These are phyloP conservation scores for Pseudocercospora eumusae DNA, from an alignment of 2,329 filamentous ascomycete species.

Conservation along the genomic window DNA sequence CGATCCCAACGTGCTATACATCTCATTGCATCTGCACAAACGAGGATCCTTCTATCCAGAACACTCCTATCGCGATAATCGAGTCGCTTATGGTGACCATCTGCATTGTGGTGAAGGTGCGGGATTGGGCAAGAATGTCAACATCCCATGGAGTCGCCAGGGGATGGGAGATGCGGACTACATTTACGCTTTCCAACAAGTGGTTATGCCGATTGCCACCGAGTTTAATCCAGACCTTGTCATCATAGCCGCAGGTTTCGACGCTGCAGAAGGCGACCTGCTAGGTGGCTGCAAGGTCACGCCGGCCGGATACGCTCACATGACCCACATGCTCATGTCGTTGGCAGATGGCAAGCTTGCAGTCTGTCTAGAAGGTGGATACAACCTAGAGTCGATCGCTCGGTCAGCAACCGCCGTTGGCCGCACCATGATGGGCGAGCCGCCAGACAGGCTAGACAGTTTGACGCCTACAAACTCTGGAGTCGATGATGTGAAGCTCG, in stretches of 20 bases:
- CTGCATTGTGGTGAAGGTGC: conserved; percentile 60
- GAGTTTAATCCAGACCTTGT: conserved; percentile 95
- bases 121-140: conserved; percentile 65
- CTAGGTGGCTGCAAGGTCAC: conserved; percentile 91
- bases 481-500: conserved; percentile 59
- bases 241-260: conserved; percentile 93
- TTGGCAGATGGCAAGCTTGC: conserved; percentile 85
- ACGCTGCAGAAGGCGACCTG: conserved; percentile 90
- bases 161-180: conserved; percentile 97
- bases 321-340: conserved; percentile 99
- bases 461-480: conserved; percentile 53
- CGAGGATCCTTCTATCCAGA: conserved; percentile 83
- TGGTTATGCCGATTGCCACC: conserved; percentile 92
- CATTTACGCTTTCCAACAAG: conserved; percentile 90
- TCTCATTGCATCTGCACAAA: conserved; percentile 87
- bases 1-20: conserved; percentile 92
- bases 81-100: conserved; percentile 58
- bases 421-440: conserved; percentile 91
- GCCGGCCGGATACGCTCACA: conserved; percentile 89
- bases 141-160: conserved; percentile 67
- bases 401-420: conserved; percentile 89
- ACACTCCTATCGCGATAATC: conserved; percentile 58
- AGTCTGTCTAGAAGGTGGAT: conserved; percentile 92
- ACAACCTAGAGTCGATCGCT: conserved; percentile 91
- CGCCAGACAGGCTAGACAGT: conserved; percentile 64